These are phyloP conservation scores for Verticillium nubilum DNA, from an alignment of 2,329 filamentous ascomycete genomes.

Conservation along the genomic window DNA sequence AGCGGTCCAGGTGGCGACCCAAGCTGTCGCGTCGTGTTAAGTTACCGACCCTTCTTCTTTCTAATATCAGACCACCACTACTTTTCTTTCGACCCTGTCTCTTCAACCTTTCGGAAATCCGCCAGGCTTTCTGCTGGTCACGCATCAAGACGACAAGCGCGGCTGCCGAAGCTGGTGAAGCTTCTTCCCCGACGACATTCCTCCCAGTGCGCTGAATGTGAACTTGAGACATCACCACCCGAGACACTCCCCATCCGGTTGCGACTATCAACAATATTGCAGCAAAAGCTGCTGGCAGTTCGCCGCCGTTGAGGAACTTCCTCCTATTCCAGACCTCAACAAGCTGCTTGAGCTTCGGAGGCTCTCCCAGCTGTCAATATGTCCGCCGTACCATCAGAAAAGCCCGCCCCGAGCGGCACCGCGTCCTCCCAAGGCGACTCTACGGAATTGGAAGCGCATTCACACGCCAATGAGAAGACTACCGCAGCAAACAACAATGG, in stretches of 20 bases:
- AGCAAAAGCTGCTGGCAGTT: background rate
- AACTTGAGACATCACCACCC: background rate
- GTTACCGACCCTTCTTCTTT: no score
- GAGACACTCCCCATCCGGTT: background rate
- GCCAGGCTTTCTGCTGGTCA: no score
- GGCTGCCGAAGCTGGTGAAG: no score
- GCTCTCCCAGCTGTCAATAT: constrained; percentile 3
- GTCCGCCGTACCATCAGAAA: constrained; percentile 10
- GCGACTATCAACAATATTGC: background rate
- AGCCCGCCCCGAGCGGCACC: constrained; percentile 15
- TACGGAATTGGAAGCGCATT: constrained; percentile 3
- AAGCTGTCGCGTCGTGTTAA: no score
- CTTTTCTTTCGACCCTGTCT: no score
- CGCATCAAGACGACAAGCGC: no score
- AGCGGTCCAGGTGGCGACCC: no score
- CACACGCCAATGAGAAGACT: constrained; percentile 9
- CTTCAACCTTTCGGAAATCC: no score
- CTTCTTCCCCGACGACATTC: background rate
- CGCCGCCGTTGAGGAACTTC: background rate
- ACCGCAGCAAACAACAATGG: constrained; percentile 14
- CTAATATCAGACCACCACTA: no score
- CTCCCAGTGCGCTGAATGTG: background rate
- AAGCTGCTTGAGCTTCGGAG: background rate
- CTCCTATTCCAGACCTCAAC: background rate
- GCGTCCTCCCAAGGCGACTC: constrained; percentile 31